Evolutionary conservation across 805 yeast genomes (phyloP).

Genomic region (Candida corydali): DNA sequence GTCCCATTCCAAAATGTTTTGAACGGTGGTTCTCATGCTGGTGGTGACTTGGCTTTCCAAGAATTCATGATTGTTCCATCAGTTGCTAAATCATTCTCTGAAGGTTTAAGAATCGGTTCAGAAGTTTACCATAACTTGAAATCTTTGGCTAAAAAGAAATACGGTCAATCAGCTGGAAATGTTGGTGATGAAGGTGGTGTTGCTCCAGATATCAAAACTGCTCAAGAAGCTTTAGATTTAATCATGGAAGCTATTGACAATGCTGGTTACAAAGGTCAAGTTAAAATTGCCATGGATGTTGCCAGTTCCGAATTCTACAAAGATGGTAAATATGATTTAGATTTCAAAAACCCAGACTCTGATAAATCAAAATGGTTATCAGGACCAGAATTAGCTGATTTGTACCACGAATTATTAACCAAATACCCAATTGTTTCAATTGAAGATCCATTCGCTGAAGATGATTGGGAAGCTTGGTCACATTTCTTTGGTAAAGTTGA

Average conservation of each 20-base stretch:
- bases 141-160: conserved; percentile 85
- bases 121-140: conserved; percentile 98
- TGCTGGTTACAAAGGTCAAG: conserved; percentile 94
- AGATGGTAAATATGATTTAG: conserved; percentile 95
- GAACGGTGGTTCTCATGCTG: conserved; percentile 99
- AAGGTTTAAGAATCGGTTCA: conserved; percentile 94
- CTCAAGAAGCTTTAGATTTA: conserved; percentile 96
- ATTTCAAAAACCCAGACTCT: conserved; percentile 95
- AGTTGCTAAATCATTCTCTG: conserved; percentile 85
- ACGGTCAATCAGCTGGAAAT: conserved; percentile 98
- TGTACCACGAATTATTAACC: conserved; percentile 74
- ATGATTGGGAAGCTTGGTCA: conserved; percentile 98
- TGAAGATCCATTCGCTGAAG: conserved; percentile 99
- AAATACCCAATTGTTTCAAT: conserved; percentile 97
- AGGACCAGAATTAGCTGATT: conserved; percentile 80
- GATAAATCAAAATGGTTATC: conserved; percentile 88
- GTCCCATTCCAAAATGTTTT: conserved; percentile 99
- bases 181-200: conserved; percentile 99
- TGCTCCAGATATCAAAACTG: conserved; percentile 94
- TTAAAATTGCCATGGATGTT: conserved; percentile 89
- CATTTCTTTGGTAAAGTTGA: conserved; percentile 71
- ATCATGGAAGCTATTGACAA: conserved; percentile 82
- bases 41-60: conserved; percentile 98
- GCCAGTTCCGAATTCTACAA: conserved; percentile 98
- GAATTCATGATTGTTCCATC: conserved; percentile 99